A percentile compares a stretch with the other conserved stretches of the same genome.
Evolutionary conservation across 2,329 filamentous ascomycete genomes (phyloP).

Genomic region (Tolypocladium cylindrosporum): DNA sequence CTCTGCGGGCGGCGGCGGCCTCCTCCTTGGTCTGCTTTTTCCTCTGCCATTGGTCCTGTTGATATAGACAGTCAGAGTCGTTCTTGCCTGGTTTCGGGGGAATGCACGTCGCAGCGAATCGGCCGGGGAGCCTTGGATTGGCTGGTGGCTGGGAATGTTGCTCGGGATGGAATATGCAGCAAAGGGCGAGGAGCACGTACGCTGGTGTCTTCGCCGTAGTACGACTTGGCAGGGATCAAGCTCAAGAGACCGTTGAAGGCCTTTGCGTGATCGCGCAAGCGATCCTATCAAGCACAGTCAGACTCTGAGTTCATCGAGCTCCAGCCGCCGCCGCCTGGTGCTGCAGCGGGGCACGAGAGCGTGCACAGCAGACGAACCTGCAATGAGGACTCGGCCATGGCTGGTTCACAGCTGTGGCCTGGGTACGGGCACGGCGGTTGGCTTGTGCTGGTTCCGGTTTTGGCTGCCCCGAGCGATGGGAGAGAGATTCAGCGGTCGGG

Average conservation of each 20-base stretch:
- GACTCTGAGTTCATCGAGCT: not conserved
- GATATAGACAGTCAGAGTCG: not conserved
- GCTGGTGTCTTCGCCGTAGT: conserved; percentile 77
- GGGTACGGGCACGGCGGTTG: not conserved
- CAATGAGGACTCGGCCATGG: conserved; percentile 34
- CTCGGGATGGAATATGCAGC: not conserved
- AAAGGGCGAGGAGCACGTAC: conserved; percentile 41
- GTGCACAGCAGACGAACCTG: conserved; percentile 29
- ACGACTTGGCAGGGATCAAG: conserved; percentile 80
- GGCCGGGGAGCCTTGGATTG: not conserved
- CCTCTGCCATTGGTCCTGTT: conserved; percentile 79
- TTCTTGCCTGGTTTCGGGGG: not conserved
- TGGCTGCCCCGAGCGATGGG: not conserved
- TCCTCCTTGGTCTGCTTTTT: conserved; percentile 95
- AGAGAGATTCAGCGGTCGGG: not conserved
- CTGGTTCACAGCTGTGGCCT: not conserved
- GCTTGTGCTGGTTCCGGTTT: not conserved
- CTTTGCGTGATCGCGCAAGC: conserved; percentile 50
- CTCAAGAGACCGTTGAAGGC: conserved; percentile 82
- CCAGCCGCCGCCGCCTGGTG: not conserved
- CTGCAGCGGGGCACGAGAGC: conserved; percentile 15
- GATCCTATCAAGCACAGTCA: conserved; percentile 31
- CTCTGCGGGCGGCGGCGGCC: conserved; percentile 69
- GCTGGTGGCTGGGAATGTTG: not conserved
- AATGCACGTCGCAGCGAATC: not conserved